phyloP scores from a whole-genome alignment of 2,329 filamentous ascomycete genomes.

The Tolypocladium tundrense region DNA sequence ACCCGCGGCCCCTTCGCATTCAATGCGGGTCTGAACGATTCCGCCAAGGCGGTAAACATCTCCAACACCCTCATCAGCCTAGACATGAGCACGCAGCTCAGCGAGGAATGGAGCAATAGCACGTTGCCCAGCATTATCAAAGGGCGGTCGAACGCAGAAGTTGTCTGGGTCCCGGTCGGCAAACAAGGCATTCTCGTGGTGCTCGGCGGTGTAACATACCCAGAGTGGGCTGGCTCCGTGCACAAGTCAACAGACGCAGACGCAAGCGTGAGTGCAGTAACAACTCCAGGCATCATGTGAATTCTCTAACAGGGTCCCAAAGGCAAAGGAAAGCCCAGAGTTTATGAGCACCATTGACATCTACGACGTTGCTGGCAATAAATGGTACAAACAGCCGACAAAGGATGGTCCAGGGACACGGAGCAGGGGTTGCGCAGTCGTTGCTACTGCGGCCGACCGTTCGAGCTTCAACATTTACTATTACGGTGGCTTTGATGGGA shows the following conservation, averaged over 20 bases:
- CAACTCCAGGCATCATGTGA: no score
- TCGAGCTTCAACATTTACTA: constrained; percentile 78
- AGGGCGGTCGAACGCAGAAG: constrained; percentile 51
- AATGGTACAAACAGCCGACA: constrained; percentile 62
- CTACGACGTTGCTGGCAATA: constrained; percentile 60
- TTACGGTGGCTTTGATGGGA: constrained; percentile 63
- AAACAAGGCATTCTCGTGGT: constrained; percentile 66
- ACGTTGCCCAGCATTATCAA: constrained; percentile 38
- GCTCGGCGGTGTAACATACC: constrained; percentile 61
- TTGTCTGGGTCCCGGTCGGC: constrained; percentile 71
- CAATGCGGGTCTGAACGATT: constrained; percentile 18
- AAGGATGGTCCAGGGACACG: constrained; percentile 46
- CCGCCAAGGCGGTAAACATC: constrained; percentile 28
- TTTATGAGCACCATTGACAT: constrained; percentile 67
- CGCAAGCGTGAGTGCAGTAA: constrained; percentile 20
- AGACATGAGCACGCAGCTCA: constrained; percentile 42
- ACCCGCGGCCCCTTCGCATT: constrained; percentile 38
- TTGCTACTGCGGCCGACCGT: constrained; percentile 58
- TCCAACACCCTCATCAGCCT: constrained; percentile 51
- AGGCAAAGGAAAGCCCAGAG: constrained; percentile 54
- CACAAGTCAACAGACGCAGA: constrained; percentile 16
- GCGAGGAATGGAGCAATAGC: constrained; percentile 45
- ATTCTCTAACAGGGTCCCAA: constrained; percentile 1
- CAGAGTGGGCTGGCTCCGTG: constrained; percentile 31
- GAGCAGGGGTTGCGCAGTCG: constrained; percentile 62